Percentiles rank a stretch among this genome's conserved stretches.
Conservation (phyloP, 192 early-diverging fungal species). For the Coemansia sp. region DNA sequence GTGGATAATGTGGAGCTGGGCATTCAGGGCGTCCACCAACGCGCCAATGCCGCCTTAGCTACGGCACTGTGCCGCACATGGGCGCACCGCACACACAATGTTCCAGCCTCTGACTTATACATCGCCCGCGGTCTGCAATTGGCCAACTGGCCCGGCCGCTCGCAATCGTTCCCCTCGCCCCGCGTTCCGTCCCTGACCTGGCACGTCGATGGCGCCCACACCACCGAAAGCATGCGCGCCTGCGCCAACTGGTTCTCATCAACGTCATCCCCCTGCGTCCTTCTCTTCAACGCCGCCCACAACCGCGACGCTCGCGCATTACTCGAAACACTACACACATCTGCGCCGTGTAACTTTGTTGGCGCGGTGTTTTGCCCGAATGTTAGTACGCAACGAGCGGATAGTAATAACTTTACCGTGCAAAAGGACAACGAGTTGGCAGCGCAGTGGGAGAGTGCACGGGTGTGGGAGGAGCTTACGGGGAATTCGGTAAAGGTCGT, state of each 20-base stretch:
- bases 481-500: constrained; percentile 31
- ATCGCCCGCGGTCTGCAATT: constrained; percentile 57
- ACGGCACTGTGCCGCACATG: constrained; percentile 69
- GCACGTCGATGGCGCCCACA: constrained; percentile 96
- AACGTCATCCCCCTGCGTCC: constrained; percentile 43
- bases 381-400: constrained; percentile 57
- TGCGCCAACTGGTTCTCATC: constrained; percentile 57
- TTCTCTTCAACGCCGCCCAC: constrained; percentile 90
- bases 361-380: constrained; percentile 84
- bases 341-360: constrained; percentile 24
- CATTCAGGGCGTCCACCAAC: constrained; percentile 81
- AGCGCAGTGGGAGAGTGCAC: constrained; percentile 63
- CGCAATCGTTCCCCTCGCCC: constrained; percentile 64
- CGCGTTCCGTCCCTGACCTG: constrained; percentile 60
- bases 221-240: constrained; percentile 76
- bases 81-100: constrained; percentile 47
- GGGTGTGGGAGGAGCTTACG: constrained; percentile 57
- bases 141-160: constrained; percentile 87
- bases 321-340: constrained; percentile 63
- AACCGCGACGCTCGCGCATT: constrained; percentile 65
- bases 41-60: constrained; percentile 80
- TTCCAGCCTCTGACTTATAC: background rate
- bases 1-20: constrained; percentile 52
- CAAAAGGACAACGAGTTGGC: constrained; percentile 57
- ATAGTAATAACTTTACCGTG: constrained; percentile 73